A percentile compares a stretch with the other conserved stretches of the same genome.
These are phyloP conservation scores for Penicillium bovifimosum DNA, from an alignment of 495 filamentous ascomycete species.

Conservation along the genomic window DNA sequence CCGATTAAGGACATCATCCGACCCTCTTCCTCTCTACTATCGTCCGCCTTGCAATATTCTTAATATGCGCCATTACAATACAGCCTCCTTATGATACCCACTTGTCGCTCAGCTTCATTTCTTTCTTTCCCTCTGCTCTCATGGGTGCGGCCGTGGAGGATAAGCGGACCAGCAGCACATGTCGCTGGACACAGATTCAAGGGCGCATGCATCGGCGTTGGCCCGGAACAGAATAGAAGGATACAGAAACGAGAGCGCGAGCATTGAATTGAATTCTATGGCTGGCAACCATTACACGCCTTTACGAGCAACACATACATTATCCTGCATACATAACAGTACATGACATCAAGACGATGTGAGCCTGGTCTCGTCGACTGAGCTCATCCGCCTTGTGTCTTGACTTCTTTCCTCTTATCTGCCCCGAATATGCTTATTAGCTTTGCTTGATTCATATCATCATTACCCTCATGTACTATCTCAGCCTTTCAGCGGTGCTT, in stretches of 20 bases:
- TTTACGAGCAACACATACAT: slow-evolving; percentile 8
- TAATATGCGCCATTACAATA: slow-evolving; percentile 33
- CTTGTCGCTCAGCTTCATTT: slow-evolving; percentile 31
- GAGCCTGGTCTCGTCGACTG: not conserved
- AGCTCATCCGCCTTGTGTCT: not conserved
- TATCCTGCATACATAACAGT: slow-evolving; percentile 5
- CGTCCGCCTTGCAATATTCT: slow-evolving; percentile 17
- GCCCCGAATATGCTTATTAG: not conserved
- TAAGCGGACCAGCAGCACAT: slow-evolving; percentile 1
- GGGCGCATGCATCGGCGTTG: not conserved
- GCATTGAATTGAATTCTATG: slow-evolving; percentile 4
- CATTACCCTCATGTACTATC: not conserved
- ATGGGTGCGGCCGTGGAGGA: slow-evolving; percentile 13
- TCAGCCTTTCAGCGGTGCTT: not conserved
- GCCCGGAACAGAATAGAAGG: not conserved
- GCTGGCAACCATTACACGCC: not conserved
- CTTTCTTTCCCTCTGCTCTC: slow-evolving; percentile 27
- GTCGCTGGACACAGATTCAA: not conserved
- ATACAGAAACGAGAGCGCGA: slow-evolving; percentile 4
- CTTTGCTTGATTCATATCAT: not conserved
- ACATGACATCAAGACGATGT: not conserved
- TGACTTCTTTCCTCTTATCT: not conserved
- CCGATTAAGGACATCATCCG: slow-evolving; percentile 34
- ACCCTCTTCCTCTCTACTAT: slow-evolving; percentile 5
- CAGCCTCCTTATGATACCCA: slow-evolving; percentile 45